These are phyloP conservation scores for Neonectria sp. DNA, from an alignment of 2,329 filamentous ascomycete species.

Conservation along the genomic window DNA sequence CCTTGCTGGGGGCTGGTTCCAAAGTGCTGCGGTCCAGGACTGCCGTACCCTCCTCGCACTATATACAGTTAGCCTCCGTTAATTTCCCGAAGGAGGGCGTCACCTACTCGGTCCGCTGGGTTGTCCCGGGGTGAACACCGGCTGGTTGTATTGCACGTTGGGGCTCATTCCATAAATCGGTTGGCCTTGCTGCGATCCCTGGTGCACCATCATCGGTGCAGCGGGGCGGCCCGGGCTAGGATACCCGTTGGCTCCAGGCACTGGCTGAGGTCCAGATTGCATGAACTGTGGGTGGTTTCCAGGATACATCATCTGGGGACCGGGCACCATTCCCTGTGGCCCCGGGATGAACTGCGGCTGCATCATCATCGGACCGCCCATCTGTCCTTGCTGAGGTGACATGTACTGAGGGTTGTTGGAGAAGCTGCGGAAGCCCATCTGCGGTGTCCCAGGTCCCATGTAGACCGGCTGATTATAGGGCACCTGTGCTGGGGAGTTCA, in stretches of 20 bases:
- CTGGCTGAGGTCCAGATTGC: slow-evolving; percentile 70
- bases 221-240: slow-evolving; percentile 87
- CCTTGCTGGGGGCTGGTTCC: slow-evolving; percentile 76
- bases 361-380: slow-evolving; percentile 88
- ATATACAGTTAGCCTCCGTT: slow-evolving; percentile 57
- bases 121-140: slow-evolving; percentile 79
- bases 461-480: slow-evolving; percentile 81
- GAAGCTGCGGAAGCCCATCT: slow-evolving; percentile 79
- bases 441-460: slow-evolving; percentile 78
- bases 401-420: slow-evolving; percentile 81
- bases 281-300: slow-evolving; percentile 75
- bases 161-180: slow-evolving; percentile 83
- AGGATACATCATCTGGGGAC: slow-evolving; percentile 89
- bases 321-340: slow-evolving; percentile 78
- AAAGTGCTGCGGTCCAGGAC: slow-evolving; percentile 73
- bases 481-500: slow-evolving; percentile 79
- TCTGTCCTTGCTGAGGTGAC: slow-evolving; percentile 77
- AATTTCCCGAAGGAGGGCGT: slow-evolving; percentile 28
- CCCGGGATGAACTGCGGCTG: slow-evolving; percentile 82
- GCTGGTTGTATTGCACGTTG: slow-evolving; percentile 81
- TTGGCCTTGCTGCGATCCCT: slow-evolving; percentile 94
- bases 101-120: slow-evolving; percentile 79
- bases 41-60: slow-evolving; percentile 75
- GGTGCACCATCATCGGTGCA: slow-evolving; percentile 94
- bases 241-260: slow-evolving; percentile 81